These are phyloP conservation scores for Pseudocercospora ulei DNA, from an alignment of 2,329 filamentous ascomycete species.

Conservation along the genomic window DNA sequence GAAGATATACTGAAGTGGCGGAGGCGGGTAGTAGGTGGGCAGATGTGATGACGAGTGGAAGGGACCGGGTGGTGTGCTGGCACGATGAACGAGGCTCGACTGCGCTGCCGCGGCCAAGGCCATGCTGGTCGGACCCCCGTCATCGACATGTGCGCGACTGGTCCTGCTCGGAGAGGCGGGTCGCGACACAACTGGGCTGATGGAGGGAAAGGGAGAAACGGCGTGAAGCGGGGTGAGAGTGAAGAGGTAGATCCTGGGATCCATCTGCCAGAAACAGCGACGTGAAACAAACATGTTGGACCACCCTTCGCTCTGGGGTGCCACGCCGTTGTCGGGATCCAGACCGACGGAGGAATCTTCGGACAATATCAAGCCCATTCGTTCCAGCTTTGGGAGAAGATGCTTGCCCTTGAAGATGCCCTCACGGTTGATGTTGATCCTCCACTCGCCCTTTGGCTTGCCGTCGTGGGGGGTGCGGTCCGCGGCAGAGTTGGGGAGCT, in stretches of 20 bases:
- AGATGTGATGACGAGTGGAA: constrained; percentile 76
- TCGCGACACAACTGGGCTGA: constrained; percentile 45
- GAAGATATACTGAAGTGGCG: constrained; percentile 69
- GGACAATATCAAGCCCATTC: constrained; percentile 75
- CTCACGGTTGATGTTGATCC: constrained; percentile 70
- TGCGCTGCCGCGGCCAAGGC: constrained; percentile 12
- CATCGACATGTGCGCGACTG: constrained; percentile 14
- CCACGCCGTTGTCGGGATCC: constrained; percentile 45
- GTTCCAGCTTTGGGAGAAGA: constrained; percentile 78
- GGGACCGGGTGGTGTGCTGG: constrained; percentile 44
- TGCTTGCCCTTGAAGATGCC: constrained; percentile 80
- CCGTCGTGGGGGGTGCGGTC: constrained; percentile 56
- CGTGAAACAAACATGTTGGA: constrained; percentile 70
- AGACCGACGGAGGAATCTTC: constrained; percentile 64
- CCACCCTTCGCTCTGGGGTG: constrained; percentile 57
- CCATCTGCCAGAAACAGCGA: constrained; percentile 83
- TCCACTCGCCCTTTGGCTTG: constrained; percentile 75
- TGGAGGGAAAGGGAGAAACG: constrained; percentile 41
- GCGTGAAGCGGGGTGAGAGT: constrained; percentile 55
- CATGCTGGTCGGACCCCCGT: constrained; percentile 14
- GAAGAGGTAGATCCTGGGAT: constrained; percentile 78
- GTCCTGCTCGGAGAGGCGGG: constrained; percentile 42
- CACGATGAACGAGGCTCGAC: constrained; percentile 15
- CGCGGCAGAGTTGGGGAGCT: constrained; percentile 54
- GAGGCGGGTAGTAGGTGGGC: constrained; percentile 81